These are phyloP conservation scores for Lactuca saligna DNA, from an alignment of 129 eudicot genomes.

Conservation along the genomic window DNA sequence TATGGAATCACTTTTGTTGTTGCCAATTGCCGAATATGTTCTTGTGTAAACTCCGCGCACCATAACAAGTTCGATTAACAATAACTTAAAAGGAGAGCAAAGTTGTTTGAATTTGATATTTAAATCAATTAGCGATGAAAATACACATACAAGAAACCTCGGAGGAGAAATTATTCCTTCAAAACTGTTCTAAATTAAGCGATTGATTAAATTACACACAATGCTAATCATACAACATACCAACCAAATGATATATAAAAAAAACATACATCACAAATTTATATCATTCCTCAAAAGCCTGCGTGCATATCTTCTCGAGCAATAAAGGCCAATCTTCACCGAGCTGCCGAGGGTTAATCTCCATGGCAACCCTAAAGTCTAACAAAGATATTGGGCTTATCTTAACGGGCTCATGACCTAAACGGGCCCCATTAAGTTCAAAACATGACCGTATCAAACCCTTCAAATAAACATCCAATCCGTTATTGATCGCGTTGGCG, in stretches of 20 bases:
- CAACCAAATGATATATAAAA: slow-evolving; percentile 43
- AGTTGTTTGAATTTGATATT: slow-evolving; percentile 51
- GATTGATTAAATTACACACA: slow-evolving; percentile 59
- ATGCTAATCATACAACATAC: slow-evolving; percentile 76
- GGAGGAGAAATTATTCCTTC: slow-evolving; percentile 67
- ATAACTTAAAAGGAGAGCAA: slow-evolving; percentile 21
- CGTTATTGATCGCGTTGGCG: slow-evolving; percentile 64
- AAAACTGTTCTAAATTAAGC: slow-evolving; percentile 70
- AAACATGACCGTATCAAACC: slow-evolving; percentile 68
- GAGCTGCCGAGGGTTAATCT: slow-evolving; percentile 71
- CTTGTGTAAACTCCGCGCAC: not conserved
- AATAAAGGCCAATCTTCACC: slow-evolving; percentile 94
- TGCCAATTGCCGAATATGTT: not conserved
- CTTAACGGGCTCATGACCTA: slow-evolving; percentile 34
- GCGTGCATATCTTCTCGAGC: slow-evolving; percentile 73
- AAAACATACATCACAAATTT: slow-evolving; percentile 20
- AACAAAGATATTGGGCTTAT: slow-evolving; percentile 54
- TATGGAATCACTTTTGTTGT: slow-evolving; percentile 4
- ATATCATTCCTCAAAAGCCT: slow-evolving; percentile 51
- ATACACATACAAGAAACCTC: slow-evolving; percentile 63
- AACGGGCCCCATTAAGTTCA: slow-evolving; percentile 57
- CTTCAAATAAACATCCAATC: slow-evolving; percentile 75
- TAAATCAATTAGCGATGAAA: slow-evolving; percentile 45
- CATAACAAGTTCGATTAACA: not conserved
- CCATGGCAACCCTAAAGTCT: slow-evolving; percentile 84